These are phyloP conservation scores for Rosa persica DNA, from an alignment of 306 rosid genomes.

Conservation along the genomic window DNA sequence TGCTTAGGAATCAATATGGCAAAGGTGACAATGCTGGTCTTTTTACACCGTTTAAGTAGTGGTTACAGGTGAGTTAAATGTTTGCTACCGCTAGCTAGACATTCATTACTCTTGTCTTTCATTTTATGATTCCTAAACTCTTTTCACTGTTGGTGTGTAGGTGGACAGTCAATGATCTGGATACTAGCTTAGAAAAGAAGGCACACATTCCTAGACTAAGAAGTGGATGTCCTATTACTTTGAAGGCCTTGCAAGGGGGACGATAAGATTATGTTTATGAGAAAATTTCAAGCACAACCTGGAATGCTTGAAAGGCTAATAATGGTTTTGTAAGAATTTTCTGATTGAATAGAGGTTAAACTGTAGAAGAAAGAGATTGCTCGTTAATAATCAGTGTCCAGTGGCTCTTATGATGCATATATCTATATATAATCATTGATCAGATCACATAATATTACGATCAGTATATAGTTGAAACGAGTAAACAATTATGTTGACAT, in stretches of 20 bases:
- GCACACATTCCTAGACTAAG: slow-evolving; percentile 65
- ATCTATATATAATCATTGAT: background rate
- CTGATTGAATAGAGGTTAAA: background rate
- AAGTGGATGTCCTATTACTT: slow-evolving; percentile 66
- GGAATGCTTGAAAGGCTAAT: background rate
- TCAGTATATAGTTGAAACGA: background rate
- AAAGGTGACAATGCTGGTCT: slow-evolving; percentile 61
- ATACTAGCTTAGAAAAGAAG: slow-evolving; percentile 65
- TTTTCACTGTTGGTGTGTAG: slow-evolving; percentile 25
- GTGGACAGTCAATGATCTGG: slow-evolving; percentile 66
- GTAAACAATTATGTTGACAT: background rate
- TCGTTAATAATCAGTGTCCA: no score
- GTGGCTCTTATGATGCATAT: background rate
- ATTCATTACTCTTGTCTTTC: background rate
- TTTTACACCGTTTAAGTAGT: slow-evolving; percentile 56
- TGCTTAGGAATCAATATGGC: slow-evolving; percentile 77
- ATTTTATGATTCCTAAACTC: slow-evolving; percentile 2
- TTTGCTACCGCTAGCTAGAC: slow-evolving; percentile 10
- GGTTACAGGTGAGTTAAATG: slow-evolving; percentile 45
- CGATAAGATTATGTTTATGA: slow-evolving; percentile 13
- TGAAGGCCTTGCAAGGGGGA: slow-evolving; percentile 45
- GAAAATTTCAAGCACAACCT: background rate
- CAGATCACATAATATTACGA: background rate
- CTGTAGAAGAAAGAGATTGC: background rate
- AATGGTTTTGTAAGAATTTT: background rate